Percentiles rank a stretch among this genome's conserved stretches.
phyloP scores from a whole-genome alignment of 2,329 filamentous ascomycete genomes.

The Neodidymelliopsis sp. region DNA sequence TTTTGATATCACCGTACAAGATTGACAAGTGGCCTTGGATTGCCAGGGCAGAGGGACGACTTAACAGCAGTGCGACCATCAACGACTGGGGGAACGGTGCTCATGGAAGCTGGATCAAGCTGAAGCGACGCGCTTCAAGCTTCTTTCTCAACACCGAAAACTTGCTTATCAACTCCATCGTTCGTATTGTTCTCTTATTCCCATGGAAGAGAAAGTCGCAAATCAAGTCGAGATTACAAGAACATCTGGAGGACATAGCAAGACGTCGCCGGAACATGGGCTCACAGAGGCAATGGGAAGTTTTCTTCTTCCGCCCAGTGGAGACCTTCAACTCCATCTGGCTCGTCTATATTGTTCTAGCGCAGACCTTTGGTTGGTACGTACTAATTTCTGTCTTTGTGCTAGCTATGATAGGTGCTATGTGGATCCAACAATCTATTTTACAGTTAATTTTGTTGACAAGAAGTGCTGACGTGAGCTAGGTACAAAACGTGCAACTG shows the following conservation, averaged over 20 bases:
- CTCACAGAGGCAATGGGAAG: slow-evolving; percentile 28
- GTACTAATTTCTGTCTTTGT: neutral
- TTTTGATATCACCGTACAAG: slow-evolving; percentile 28
- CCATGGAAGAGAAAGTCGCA: slow-evolving; percentile 13
- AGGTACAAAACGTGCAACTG: slow-evolving; percentile 53
- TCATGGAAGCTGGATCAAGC: slow-evolving; percentile 12
- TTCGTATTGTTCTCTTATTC: slow-evolving; percentile 7
- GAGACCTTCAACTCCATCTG: slow-evolving; percentile 50
- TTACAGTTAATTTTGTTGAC: too few relatives aligned
- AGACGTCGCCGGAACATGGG: slow-evolving; percentile 20
- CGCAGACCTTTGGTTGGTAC: slow-evolving; percentile 51
- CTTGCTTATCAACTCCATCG: slow-evolving; percentile 11
- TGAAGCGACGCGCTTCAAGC: slow-evolving; percentile 17
- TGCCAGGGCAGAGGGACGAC: slow-evolving; percentile 11
- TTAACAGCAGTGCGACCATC: slow-evolving; percentile 25
- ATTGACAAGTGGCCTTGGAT: slow-evolving; percentile 23
- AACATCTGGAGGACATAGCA: slow-evolving; percentile 8
- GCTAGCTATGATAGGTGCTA: neutral
- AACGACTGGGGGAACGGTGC: slow-evolving; percentile 16
- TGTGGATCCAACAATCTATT: too few relatives aligned
- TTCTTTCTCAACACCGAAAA: slow-evolving; percentile 15
- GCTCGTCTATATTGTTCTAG: slow-evolving; percentile 43
- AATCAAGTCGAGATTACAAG: slow-evolving; percentile 7
- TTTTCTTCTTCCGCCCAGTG: slow-evolving; percentile 41
- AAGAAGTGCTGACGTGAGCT: neutral